Evolutionary conservation across 192 early-diverging fungal species (phyloP).

Genomic region (Gamsiella multidivaricata): DNA sequence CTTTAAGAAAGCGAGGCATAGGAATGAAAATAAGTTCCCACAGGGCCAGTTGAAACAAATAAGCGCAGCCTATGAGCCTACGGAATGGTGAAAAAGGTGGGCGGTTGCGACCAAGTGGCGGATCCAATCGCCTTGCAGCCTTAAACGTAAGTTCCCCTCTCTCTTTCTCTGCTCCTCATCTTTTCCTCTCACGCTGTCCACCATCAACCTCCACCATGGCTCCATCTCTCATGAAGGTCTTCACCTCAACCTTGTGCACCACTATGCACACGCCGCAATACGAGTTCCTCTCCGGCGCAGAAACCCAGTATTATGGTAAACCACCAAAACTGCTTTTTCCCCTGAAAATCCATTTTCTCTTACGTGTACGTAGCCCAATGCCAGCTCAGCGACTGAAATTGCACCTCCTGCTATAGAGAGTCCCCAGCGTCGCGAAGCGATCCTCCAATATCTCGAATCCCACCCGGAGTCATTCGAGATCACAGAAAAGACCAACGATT

Average conservation of each 20-base stretch:
- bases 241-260: slow-evolving; percentile 46
- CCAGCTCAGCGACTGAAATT: too few species aligned
- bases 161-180: background rate
- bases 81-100: too few species aligned
- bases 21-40: too few species aligned
- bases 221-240: slow-evolving; percentile 41
- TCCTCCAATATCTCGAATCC: slow-evolving; percentile 19
- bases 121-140: too few species aligned
- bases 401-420: slow-evolving; percentile 50
- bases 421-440: slow-evolving; percentile 36
- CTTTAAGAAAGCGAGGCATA: too few species aligned
- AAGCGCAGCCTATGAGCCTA: too few species aligned
- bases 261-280: slow-evolving; percentile 39
- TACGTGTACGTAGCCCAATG: background rate
- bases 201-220: slow-evolving; percentile 13
- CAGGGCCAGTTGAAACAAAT: too few species aligned
- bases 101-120: too few species aligned
- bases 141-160: too few species aligned
- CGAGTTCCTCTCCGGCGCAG: slow-evolving; percentile 40
- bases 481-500: slow-evolving; percentile 55
- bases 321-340: background rate
- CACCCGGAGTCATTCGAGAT: slow-evolving; percentile 33
- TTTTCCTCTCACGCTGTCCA: too few species aligned
- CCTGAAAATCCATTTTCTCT: background rate
- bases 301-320: slow-evolving; percentile 43